Evolutionary conservation across 345 rosid species (phyloP).

Genomic region (Brassica nigra): DNA sequence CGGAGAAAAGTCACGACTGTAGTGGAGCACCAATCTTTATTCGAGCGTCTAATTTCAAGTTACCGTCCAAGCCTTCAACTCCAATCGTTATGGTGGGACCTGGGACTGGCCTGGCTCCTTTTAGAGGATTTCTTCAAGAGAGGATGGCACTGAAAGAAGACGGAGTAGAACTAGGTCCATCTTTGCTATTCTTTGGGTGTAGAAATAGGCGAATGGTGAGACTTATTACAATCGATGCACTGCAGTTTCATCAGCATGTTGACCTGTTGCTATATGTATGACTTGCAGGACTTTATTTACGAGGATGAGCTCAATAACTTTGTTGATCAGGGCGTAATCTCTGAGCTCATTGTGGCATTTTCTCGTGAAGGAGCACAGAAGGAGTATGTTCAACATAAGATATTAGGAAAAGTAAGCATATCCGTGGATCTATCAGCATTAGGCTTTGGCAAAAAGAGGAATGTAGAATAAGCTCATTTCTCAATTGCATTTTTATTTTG

Average conservation of each 20-base stretch:
- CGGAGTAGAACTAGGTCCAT: conserved; percentile 70
- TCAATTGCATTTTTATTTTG: background rate
- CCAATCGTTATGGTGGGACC: conserved; percentile 72
- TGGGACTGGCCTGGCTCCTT: conserved; percentile 78
- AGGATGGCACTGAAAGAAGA: conserved; percentile 77
- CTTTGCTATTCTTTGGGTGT: conserved; percentile 90
- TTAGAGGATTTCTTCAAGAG: conserved; percentile 82
- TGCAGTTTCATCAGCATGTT: conserved; percentile 7
- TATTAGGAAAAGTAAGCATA: conserved; percentile 65
- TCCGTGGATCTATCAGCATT: background rate
- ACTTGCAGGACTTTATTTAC: conserved; percentile 62
- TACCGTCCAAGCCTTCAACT: conserved; percentile 51
- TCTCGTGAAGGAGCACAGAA: conserved; percentile 97
- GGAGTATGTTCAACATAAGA: conserved; percentile 94
- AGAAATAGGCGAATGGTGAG: conserved; percentile 81
- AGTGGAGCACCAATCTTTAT: conserved; percentile 67
- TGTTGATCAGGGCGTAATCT: conserved; percentile 67
- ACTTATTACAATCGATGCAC: background rate
- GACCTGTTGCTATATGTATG: background rate
- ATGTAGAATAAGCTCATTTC: background rate
- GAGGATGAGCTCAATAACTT: conserved; percentile 80
- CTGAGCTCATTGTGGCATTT: conserved; percentile 84
- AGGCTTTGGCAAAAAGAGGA: background rate
- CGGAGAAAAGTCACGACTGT: conserved; percentile 58
- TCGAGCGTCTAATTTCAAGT: conserved; percentile 63